phyloP scores from a whole-genome alignment of 192 early-diverging fungal species.

The Coemansia guatemalensis region DNA sequence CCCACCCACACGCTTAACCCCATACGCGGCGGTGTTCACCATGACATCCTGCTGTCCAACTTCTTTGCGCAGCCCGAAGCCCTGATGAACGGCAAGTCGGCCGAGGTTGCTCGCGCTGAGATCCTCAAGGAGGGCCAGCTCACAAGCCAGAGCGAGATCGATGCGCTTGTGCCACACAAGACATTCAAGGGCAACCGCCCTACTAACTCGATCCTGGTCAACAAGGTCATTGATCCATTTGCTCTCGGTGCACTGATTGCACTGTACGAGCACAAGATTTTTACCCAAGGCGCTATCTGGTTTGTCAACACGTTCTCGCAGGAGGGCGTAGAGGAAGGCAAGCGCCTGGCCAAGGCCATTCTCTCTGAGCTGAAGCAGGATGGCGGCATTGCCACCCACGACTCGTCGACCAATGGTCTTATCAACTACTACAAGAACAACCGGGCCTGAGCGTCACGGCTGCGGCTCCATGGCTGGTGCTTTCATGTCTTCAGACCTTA shows the following conservation, averaged over 20 bases:
- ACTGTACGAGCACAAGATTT: conserved; percentile 99
- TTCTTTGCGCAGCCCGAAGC: conserved; percentile 99
- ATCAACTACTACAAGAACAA: conserved; percentile 87
- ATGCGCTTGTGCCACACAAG: conserved; percentile 87
- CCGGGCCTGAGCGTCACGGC: conserved; percentile 19
- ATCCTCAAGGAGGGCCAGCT: conserved; percentile 61
- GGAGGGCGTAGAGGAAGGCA: conserved; percentile 96
- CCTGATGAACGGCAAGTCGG: conserved; percentile 89
- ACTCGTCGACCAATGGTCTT: conserved; percentile 92
- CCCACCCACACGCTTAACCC: conserved; percentile 93
- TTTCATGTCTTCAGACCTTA: background rate
- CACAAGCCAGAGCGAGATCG: conserved; percentile 52
- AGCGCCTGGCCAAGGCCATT: conserved; percentile 97
- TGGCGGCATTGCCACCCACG: conserved; percentile 68
- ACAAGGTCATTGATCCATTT: conserved; percentile 81
- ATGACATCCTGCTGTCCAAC: conserved; percentile 97
- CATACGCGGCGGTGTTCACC: conserved; percentile 77
- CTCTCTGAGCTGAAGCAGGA: conserved; percentile 78
- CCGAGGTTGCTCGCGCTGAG: conserved; percentile 78
- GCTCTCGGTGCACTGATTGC: conserved; percentile 93
- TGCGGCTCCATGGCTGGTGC: background rate
- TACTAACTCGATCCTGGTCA: conserved; percentile 95
- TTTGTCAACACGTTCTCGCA: conserved; percentile 98
- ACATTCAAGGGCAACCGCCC: conserved; percentile 97
- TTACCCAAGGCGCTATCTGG: conserved; percentile 97